Evolutionary conservation across 2,329 filamentous ascomycete species (phyloP).

Genomic region (Coniochaeta ligniaria): DNA sequence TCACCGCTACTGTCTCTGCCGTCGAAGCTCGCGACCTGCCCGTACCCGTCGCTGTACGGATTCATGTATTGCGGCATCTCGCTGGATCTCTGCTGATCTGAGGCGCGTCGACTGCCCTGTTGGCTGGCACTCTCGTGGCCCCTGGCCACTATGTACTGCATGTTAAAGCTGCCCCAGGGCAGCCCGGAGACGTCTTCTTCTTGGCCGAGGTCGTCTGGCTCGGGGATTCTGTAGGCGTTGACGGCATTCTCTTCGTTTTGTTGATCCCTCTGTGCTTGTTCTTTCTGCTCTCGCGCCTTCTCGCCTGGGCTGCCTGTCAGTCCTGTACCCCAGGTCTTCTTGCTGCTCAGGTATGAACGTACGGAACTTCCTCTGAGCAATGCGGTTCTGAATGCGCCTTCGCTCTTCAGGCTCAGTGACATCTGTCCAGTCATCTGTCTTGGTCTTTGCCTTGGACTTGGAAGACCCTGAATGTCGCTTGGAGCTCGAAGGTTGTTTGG

Average conservation of each 20-base stretch:
- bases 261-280: conserved; percentile 55
- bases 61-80: conserved; percentile 19
- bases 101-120: conserved; percentile 29
- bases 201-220: conserved; percentile 41
- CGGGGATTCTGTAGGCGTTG: conserved; percentile 56
- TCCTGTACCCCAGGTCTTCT: not conserved
- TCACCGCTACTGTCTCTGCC: conserved; percentile 19
- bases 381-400: conserved; percentile 67
- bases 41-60: conserved; percentile 16
- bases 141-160: conserved; percentile 44
- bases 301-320: conserved; percentile 43
- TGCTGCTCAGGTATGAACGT: conserved; percentile 24
- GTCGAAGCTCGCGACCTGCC: conserved; percentile 20
- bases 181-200: conserved; percentile 51
- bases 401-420: conserved; percentile 65
- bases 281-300: conserved; percentile 61
- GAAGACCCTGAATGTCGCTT: conserved; percentile 10
- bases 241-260: conserved; percentile 58
- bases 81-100: conserved; percentile 26
- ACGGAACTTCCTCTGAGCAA: conserved; percentile 73
- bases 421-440: conserved; percentile 60
- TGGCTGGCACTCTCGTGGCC: conserved; percentile 42
- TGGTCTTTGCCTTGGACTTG: conserved; percentile 31
- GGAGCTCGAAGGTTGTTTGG: conserved; percentile 7
- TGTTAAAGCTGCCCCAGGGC: conserved; percentile 64